Conservation (phyloP, 2,329 filamentous ascomycete species). For the Colletotrichum gloeosporioides region DNA sequence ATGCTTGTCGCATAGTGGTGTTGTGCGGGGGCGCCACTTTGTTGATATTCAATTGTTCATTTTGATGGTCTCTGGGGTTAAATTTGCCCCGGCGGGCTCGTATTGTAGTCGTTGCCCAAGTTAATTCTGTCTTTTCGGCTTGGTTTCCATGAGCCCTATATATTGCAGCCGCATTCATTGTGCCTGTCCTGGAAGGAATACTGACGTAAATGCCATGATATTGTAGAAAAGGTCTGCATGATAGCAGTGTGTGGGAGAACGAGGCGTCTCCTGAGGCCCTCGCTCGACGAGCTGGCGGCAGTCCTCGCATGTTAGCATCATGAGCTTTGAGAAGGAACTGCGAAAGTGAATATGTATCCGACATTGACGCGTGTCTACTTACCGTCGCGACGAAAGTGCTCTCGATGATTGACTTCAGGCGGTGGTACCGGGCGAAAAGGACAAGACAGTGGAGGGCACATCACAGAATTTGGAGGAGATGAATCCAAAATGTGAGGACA, state of each 20-base stretch:
- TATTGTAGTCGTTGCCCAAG: not conserved
- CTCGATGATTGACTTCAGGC: not conserved
- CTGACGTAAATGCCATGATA: not conserved
- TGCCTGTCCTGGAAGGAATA: not conserved
- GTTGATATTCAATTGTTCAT: not conserved
- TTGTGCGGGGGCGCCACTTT: not conserved
- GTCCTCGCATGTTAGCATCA: not conserved
- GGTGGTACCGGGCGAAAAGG: not conserved
- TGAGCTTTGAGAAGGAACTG: not conserved
- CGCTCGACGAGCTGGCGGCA: not conserved
- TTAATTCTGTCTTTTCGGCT: not conserved
- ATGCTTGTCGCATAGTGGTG: not conserved
- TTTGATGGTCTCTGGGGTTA: not conserved
- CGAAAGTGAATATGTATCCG: not conserved
- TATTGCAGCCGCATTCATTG: not conserved
- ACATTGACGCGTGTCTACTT: not conserved
- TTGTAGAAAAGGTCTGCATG: not conserved
- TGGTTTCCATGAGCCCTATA: not conserved
- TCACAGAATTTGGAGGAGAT: not conserved
- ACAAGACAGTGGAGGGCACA: not conserved
- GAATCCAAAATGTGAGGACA: not conserved
- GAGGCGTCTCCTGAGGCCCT: not conserved
- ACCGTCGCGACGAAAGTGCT: not conserved
- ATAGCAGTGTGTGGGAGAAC: not conserved
- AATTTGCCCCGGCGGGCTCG: fast-evolving